phyloP scores from a whole-genome alignment of 352 stramenopile species.

The Phytophthora sojae region DNA sequence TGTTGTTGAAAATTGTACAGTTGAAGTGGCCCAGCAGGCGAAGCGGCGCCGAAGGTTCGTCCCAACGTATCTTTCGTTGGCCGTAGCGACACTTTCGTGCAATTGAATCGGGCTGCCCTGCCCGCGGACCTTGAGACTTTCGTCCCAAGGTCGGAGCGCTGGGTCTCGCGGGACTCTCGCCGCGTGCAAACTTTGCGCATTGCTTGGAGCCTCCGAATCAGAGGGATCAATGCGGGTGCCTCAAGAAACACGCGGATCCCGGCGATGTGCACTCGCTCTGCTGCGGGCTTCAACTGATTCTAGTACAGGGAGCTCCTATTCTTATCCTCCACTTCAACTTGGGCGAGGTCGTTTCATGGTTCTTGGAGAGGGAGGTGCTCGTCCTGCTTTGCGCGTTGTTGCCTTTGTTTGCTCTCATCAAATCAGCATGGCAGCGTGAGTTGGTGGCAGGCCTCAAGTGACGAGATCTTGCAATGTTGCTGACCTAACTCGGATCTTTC shows the following conservation, averaged over 20 bases:
- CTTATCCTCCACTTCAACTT: slow-evolving; percentile 10
- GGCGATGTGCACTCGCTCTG: not conserved
- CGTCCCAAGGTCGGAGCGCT: too few species aligned
- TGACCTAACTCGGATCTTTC: not conserved
- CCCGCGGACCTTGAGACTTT: not conserved
- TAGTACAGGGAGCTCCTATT: not conserved
- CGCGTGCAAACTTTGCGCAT: too few species aligned
- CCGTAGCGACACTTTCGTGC: not conserved
- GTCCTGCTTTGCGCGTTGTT: slow-evolving; percentile 1
- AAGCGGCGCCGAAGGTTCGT: not conserved
- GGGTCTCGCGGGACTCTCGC: too few species aligned
- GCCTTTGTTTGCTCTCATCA: slow-evolving; percentile 2
- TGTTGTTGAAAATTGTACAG: not conserved
- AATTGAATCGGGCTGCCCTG: not conserved
- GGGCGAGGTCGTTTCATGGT: slow-evolving; percentile 8
- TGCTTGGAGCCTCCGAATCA: too few species aligned
- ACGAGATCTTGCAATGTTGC: not conserved
- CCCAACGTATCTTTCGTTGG: not conserved
- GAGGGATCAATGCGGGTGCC: not conserved
- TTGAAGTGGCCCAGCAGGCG: not conserved
- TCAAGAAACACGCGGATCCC: not conserved
- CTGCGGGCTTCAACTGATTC: not conserved
- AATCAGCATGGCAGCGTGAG: slow-evolving; percentile 33
- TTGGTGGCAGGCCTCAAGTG: not conserved
- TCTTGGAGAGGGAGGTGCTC: slow-evolving; percentile 4